Base-by-base conservation (phyloP, 768 basidiomycete species). In the Naganishia friedmannii region DNA sequence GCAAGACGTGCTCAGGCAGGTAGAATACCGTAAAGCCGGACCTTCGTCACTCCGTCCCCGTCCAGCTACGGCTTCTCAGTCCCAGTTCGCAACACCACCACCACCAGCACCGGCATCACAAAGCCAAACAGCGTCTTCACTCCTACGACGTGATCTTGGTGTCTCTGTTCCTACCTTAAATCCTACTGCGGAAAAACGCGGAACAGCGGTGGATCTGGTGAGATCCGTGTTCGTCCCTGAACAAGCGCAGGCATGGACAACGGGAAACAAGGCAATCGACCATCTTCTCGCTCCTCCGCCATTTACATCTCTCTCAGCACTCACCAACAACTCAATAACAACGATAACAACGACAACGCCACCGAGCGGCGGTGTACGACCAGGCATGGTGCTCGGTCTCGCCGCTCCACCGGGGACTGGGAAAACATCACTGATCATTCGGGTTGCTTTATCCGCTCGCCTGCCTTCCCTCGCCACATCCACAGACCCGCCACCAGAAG, bases 391-490 rank as follows among this genome's bases (percentile, higher is more conserved):
- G 1, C 37, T 79, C 3, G 78, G 79, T 68, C 66, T 81, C 21
- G 73, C 77, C n/a, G 74, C 76, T 21, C 78, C 80, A 28, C 80
- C 80, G 0, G 80, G 80, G 7, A 69, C 72, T 21, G 80, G 80
- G 2, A 81, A 81, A 68, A 78, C 78, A 15, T 19, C 70, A 8
- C 13, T 79, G 26, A 70, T 71, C 13, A 19, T 78, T 5, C 73
- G 58, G 1, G 54, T 78, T 21, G 74, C 70, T 5, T 37, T 78
- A 45, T 74, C 69, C 66, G 78, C 76, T 2, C 68, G 77, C n/a
- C 39, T 57, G 28, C 58, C 58, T 13, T 48, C 54, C 56, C 46
- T 48, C 45, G 70, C 48, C 7, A 51, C 48, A 46, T 21, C 45
- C 3, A 15, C 7, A 8, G 7, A 68, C 19, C 71, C 68, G 5